Evolutionary conservation across 805 yeast genomes (phyloP), one percentile per base, ranked within the genome.

Genomic region (Cyberlindnera euphorbiiphila): DNA sequence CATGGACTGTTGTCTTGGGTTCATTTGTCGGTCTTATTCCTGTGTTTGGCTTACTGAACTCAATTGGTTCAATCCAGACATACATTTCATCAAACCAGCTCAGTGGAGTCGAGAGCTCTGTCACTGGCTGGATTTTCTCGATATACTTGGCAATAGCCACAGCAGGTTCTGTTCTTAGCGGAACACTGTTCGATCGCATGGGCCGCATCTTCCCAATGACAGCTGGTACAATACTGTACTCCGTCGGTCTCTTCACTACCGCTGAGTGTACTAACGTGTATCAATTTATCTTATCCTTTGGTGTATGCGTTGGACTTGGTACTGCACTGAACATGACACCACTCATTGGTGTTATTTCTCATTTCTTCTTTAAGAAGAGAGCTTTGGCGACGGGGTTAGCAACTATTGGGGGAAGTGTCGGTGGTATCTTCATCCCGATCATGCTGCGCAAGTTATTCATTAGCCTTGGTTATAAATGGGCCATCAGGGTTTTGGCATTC

Each of bases 41-140:
- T 1, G 72, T 68, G 13, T 71, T 78, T 42, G 87, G 89, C 1
- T 53, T 77, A 25, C 58, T 77, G 41, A 80, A 79, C 47, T 65
- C 83, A 0, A 63, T 76, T 20, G 87, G 89, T 39, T 81, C 81
- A 0, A 67, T 81, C 26, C 81, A 81, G 57, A 70, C 83, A 0
- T 79, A 81, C 49, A 70, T 81, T 5, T 68, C 67, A 1, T 47
- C 53, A 21, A 54, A 81, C 57, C 88, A 81, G 56, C 61, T 81
- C 48, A 66, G 63, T 5, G 52, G 65, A 20, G 66, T 68, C 1
- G 60, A 73, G 5, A 64, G 76, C 1, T 68, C 82, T 1, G 65
- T 74, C 3, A 70, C 84, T 3, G 54, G 52, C 12, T 78, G 86
- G 85, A 74, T 81, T 39, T 81, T 81, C 50, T 79, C 87, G 6